Evolutionary conservation across 2,329 filamentous ascomycete species (phyloP).

Genomic region (Monosporascus sp.): DNA sequence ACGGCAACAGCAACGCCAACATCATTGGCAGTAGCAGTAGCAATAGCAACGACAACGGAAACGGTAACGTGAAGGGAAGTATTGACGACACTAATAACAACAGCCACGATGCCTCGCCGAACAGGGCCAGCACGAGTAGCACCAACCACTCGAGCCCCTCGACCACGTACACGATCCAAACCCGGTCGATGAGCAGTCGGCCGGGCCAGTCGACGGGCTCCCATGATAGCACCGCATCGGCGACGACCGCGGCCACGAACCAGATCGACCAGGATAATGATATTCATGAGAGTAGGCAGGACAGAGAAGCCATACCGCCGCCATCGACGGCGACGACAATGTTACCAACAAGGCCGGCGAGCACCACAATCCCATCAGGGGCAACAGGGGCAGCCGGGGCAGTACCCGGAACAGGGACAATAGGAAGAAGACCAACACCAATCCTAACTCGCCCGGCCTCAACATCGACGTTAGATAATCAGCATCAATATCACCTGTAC

Average conservation of each 20-base stretch:
- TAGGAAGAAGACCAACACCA: background rate
- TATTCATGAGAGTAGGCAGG: no score
- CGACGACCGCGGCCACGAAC: no score
- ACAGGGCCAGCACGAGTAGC: background rate
- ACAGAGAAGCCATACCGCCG: background rate
- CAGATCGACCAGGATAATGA: no score
- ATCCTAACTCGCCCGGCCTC: background rate
- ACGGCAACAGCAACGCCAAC: constrained; percentile 1
- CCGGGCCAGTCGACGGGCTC: background rate
- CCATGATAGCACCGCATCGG: no score
- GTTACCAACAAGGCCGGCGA: background rate
- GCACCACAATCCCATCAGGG: background rate
- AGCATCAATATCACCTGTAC: background rate
- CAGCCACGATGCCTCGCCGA: background rate
- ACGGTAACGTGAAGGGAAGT: background rate
- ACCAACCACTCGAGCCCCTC: background rate
- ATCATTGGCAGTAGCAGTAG: constrained; percentile 11
- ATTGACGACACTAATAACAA: constrained; percentile 13
- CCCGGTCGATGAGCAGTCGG: background rate
- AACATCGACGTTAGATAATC: background rate
- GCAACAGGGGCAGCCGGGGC: background rate
- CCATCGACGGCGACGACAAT: background rate
- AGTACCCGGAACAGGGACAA: background rate
- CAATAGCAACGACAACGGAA: background rate
- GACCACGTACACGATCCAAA: background rate